Percentiles rank a stretch among this genome's conserved stretches.
These are phyloP conservation scores for Arbutus unedo DNA, from an alignment of 148 eudicot species.

Conservation along the genomic window DNA sequence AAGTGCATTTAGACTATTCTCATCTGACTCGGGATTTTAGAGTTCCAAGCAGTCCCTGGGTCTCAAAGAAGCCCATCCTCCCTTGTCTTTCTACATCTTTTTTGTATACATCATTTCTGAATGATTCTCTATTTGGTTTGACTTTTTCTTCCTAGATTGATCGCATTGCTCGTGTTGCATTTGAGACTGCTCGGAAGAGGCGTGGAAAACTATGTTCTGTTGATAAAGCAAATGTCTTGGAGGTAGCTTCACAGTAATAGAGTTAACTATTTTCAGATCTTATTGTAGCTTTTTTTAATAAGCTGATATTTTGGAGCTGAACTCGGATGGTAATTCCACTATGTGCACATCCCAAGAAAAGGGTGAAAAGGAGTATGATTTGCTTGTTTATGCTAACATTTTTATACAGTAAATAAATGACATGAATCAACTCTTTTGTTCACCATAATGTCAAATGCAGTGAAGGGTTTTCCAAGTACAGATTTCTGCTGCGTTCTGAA, in stretches of 20 bases:
- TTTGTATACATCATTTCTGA: background rate
- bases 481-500: too few relatives aligned
- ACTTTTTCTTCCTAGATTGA: constrained; percentile 53
- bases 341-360: background rate
- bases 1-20: background rate
- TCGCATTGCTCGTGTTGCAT: constrained; percentile 94
- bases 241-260: constrained; percentile 39
- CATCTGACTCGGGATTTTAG: background rate
- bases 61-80: background rate
- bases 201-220: constrained; percentile 93
- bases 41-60: background rate
- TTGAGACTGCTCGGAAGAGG: constrained; percentile 91
- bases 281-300: background rate
- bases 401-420: background rate
- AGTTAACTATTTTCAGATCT: background rate
- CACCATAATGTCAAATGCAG: background rate
- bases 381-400: background rate
- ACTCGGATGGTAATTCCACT: background rate
- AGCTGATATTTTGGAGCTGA: background rate
- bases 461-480: background rate
- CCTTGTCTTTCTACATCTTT: background rate
- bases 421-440: background rate
- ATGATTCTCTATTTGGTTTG: background rate
- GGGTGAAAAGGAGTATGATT: background rate
- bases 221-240: constrained; percentile 97